Evolutionary conservation across 768 basidiomycete species (phyloP).

Genomic region (Termitomyces titanicus): DNA sequence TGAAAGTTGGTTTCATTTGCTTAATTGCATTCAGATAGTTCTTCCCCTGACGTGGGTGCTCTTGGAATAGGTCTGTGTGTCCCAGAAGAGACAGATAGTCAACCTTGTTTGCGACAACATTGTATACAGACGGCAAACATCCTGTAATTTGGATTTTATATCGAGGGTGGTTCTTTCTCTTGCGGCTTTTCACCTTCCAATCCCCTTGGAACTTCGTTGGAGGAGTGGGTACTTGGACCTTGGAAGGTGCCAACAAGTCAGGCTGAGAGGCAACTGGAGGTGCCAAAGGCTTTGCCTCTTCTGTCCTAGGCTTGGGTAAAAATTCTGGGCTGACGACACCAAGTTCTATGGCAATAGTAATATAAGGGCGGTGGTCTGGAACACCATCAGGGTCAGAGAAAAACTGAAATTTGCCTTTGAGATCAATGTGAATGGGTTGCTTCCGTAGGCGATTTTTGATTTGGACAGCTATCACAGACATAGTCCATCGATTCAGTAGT

Average conservation of each 20-base stretch:
- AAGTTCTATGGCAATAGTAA: conserved; percentile 4
- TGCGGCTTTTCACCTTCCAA: background rate
- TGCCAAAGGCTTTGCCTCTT: no score
- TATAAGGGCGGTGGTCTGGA: background rate
- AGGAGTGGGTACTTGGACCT: no score
- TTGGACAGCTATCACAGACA: background rate
- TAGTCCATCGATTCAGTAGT: background rate
- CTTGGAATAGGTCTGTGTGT: background rate
- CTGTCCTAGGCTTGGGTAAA: background rate
- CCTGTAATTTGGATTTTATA: background rate
- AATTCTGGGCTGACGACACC: background rate
- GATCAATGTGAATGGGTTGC: background rate
- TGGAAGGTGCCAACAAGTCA: no score
- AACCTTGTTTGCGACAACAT: background rate
- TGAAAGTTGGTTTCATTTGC: conserved; percentile 1
- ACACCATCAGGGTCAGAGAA: background rate
- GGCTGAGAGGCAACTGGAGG: no score
- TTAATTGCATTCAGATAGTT: background rate
- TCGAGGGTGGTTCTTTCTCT: background rate
- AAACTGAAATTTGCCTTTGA: background rate
- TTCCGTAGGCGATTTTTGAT: background rate
- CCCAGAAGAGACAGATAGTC: background rate
- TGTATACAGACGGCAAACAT: background rate
- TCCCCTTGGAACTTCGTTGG: no score
- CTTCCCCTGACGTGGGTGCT: background rate